Base-by-base conservation (phyloP, 371 early-diverging fungal genomes). In the Mucor racemosus region DNA sequence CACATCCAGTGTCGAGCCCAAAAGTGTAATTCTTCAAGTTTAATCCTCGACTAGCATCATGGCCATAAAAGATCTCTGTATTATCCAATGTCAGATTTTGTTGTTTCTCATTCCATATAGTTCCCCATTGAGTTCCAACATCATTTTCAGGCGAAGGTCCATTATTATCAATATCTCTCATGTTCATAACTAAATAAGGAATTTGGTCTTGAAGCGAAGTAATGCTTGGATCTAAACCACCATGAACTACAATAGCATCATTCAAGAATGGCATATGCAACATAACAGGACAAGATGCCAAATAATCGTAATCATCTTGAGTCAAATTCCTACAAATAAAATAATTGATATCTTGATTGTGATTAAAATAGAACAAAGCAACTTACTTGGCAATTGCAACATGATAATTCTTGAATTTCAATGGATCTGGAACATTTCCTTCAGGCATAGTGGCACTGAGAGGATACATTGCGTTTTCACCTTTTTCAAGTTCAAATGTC, bases 1-100 rank as follows among this genome's bases (percentile, higher is more conserved):
- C 91, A 68, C 92, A 91, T 4, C 90, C 89, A 5, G 82, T 85
- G 56, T 92, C 92, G 2, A 91, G 46, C 4, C 93, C 92, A 67
- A 85, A 79, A 0, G 89, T 80, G 58, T 77, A 76, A 1, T 69
- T 33, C 56, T 85, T 76, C 7, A 90, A 58, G 39, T 85, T 81
- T 58, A 92, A 72, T 11, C 84, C 84, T 17, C 90, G 77, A 0
- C 82, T 68, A 3, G 93, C 87, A 54, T 88, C 90, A 69, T 92
- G 93, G 1, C 93, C 93, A 68, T 92, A 92, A 33, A 85, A 81
- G 11, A 88, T 55, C 13, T 56, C 65, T 56, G 58, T 75, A 50
- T 77, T 74, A 9, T 60, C 56, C 4, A 33, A 46, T 0, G 58
- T 61, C 44, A 54, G 58, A 14, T 58, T 61, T n/a, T 55, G 42